These are phyloP conservation scores for Penicillium vulpinum DNA, from an alignment of 2,329 filamentous ascomycete species.

Conservation along the genomic window DNA sequence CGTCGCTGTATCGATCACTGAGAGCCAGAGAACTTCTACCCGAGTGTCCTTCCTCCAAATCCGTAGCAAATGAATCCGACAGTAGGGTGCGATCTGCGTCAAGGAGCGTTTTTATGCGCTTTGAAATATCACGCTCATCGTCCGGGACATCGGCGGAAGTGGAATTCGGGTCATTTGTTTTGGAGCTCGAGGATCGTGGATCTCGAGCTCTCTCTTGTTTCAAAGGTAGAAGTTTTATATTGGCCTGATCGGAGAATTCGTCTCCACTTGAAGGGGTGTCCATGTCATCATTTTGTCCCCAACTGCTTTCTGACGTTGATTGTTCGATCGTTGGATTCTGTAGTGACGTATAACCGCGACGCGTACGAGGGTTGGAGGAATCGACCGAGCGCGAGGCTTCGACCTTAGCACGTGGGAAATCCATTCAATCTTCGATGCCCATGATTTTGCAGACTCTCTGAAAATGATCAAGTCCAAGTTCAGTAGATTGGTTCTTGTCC, in stretches of 20 bases:
- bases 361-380: neutral
- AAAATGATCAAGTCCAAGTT: neutral
- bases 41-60: constrained; percentile 21
- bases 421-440: constrained; percentile 5
- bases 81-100: constrained; percentile 12
- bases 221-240: constrained; percentile 19
- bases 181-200: constrained; percentile 1
- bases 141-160: constrained; percentile 1
- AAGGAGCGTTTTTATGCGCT: constrained; percentile 20
- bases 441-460: neutral
- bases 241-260: constrained; percentile 11
- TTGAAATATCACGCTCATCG: constrained; percentile 16
- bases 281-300: neutral
- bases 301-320: neutral
- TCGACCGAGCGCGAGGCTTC: neutral
- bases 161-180: neutral
- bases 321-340: neutral
- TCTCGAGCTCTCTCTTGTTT: neutral
- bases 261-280: constrained; percentile 12
- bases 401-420: constrained; percentile 1
- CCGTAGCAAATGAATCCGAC: constrained; percentile 19
- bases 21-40: constrained; percentile 7
- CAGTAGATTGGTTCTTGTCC: neutral
- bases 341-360: constrained; percentile 1
- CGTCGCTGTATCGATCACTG: constrained; percentile 13